phyloP scores from a whole-genome alignment of 192 early-diverging fungal genomes.

The Entrophospora sp. region DNA sequence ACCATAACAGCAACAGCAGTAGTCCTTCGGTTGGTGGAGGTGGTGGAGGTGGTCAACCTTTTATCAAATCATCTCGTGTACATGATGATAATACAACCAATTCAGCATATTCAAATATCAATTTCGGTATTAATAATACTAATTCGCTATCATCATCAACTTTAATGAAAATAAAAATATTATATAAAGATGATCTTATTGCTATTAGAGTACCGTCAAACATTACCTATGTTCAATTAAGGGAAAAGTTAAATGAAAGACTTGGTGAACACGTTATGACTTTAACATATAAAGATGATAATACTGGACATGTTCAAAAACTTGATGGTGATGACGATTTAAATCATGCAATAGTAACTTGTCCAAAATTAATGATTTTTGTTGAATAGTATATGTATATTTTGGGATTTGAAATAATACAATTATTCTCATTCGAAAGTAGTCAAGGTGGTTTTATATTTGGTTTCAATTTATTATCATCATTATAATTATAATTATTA shows the following conservation, averaged over 20 bases:
- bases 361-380: constrained; percentile 3
- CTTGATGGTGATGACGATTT: background rate
- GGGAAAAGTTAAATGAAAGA: constrained; percentile 53
- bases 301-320: constrained; percentile 4
- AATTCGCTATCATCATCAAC: background rate
- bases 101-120: background rate
- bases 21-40: background rate
- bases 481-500: no score
- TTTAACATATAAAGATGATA: constrained; percentile 35
- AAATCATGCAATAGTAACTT: background rate
- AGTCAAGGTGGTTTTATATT: no score
- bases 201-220: constrained; percentile 59
- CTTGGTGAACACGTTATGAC: constrained; percentile 29
- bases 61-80: constrained; percentile 27
- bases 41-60: constrained; percentile 17
- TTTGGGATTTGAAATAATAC: background rate
- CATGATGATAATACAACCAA: constrained; percentile 17
- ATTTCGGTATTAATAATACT: background rate
- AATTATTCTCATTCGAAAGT: no score
- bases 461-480: no score
- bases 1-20: constrained; percentile 19
- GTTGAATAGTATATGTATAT: no score
- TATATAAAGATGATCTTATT: constrained; percentile 59
- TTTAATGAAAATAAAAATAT: constrained; percentile 64
- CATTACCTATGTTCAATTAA: constrained; percentile 44